Percentiles rank a stretch among this genome's conserved stretches.
Conservation (phyloP, 352 stramenopile species). For the Phytophthora megakarya region DNA sequence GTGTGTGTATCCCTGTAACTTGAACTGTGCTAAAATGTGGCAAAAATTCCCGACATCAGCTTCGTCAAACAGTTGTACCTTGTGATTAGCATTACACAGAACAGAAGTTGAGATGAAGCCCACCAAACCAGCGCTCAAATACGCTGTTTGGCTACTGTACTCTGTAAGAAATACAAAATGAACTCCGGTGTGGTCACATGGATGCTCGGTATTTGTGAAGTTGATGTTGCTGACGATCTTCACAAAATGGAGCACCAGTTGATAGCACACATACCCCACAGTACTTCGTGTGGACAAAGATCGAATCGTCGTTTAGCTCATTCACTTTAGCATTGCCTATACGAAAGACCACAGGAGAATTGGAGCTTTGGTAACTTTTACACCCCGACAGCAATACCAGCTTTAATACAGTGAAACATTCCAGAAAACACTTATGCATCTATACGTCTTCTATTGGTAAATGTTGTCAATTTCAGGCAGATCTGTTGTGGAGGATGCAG, state of each 20-base stretch:
- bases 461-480: neutral
- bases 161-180: constrained; percentile 67
- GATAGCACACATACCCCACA: neutral
- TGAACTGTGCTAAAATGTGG: constrained; percentile 47
- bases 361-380: constrained; percentile 26
- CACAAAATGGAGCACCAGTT: constrained; percentile 6
- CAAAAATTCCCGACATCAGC: constrained; percentile 37
- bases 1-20: constrained; percentile 37
- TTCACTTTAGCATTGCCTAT: constrained; percentile 28
- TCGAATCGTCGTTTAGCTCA: constrained; percentile 22
- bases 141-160: constrained; percentile 31
- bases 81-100: constrained; percentile 1
- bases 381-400: constrained; percentile 19
- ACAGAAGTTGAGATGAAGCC: constrained; percentile 27
- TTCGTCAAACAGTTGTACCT: constrained; percentile 27
- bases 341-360: constrained; percentile 22
- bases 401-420: constrained; percentile 18
- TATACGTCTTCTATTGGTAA: neutral
- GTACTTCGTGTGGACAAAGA: constrained; percentile 10
- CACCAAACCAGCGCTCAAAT: constrained; percentile 20
- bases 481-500: constrained; percentile 57
- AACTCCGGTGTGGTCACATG: constrained; percentile 21
- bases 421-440: constrained; percentile 22
- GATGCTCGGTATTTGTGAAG: constrained; percentile 34
- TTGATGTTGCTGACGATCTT: constrained; percentile 9